These are phyloP conservation scores for Ophiostoma sp. DNA, from an alignment of 2,329 filamentous ascomycete species.

Conservation along the genomic window DNA sequence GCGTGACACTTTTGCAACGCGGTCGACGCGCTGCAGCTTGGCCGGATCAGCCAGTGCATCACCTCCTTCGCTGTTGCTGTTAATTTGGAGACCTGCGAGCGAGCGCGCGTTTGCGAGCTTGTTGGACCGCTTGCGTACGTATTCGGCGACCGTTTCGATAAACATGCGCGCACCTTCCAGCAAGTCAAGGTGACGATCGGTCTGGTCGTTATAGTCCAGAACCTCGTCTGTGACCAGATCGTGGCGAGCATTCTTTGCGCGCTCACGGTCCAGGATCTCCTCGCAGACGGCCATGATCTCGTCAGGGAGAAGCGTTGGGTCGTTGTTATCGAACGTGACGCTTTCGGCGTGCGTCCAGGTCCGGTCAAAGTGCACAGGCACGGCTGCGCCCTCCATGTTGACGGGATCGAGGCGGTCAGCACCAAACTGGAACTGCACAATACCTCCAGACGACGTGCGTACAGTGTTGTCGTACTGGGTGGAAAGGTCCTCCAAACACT, in stretches of 20 bases:
- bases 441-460: conserved; percentile 76
- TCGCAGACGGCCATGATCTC: conserved; percentile 67
- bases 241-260: conserved; percentile 56
- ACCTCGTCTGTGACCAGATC: conserved; percentile 56
- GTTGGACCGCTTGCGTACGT: conserved; percentile 58
- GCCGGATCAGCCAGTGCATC: conserved; percentile 28
- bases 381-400: conserved; percentile 93
- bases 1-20: conserved; percentile 76
- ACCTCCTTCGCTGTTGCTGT: conserved; percentile 25
- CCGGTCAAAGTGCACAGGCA: conserved; percentile 84
- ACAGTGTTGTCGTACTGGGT: conserved; percentile 93
- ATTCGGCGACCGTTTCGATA: conserved; percentile 68
- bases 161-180: conserved; percentile 80
- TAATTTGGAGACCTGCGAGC: conserved; percentile 46
- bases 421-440: conserved; percentile 97
- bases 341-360: conserved; percentile 79
- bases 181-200: conserved; percentile 65
- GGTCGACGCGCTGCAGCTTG: conserved; percentile 50
- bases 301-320: conserved; percentile 64
- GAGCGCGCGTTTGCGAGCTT: conserved; percentile 49
- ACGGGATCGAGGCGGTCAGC: conserved; percentile 93
- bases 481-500: conserved; percentile 90
- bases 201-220: conserved; percentile 65
- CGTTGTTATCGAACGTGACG: conserved; percentile 72
- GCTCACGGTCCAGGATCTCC: conserved; percentile 61